Percentiles rank a stretch among this genome's conserved stretches.
Evolutionary conservation across 2,329 filamentous ascomycete genomes (phyloP).

Genomic region (Hymenoscyphus fructigenus): DNA sequence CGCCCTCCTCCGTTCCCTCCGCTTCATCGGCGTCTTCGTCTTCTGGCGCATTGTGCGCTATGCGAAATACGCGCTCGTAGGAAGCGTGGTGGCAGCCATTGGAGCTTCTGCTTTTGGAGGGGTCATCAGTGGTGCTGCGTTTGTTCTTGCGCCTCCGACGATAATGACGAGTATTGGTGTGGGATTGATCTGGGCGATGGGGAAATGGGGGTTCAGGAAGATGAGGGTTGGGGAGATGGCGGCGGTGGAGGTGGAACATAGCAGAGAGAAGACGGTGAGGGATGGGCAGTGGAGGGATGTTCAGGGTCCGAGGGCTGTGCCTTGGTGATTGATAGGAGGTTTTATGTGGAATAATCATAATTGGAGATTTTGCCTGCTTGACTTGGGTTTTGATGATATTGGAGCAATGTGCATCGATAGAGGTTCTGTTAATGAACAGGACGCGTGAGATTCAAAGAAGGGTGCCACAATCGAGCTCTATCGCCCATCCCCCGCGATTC

Average conservation of each 20-base stretch:
- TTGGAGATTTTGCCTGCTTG: not conserved
- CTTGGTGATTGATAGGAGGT: conserved; percentile 28
- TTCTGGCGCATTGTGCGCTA: conserved; percentile 38
- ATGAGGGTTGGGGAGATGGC: conserved; percentile 29
- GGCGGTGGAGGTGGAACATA: conserved; percentile 22
- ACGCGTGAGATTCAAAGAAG: too few relatives aligned
- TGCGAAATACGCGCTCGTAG: conserved; percentile 36
- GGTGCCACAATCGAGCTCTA: too few relatives aligned
- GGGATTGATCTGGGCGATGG: conserved; percentile 32
- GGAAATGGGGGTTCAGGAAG: conserved; percentile 37
- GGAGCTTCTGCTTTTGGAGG: conserved; percentile 34
- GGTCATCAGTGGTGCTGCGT: conserved; percentile 31
- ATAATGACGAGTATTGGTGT: conserved; percentile 30
- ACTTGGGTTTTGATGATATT: too few relatives aligned
- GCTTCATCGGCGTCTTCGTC: conserved; percentile 33
- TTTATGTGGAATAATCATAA: not conserved
- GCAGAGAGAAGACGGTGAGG: conserved; percentile 22
- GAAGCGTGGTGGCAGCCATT: conserved; percentile 32
- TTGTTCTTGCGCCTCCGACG: conserved; percentile 34
- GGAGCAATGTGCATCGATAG: too few relatives aligned
- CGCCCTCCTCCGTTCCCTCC: conserved; percentile 33
- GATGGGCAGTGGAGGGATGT: conserved; percentile 37
- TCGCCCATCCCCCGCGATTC: too few relatives aligned
- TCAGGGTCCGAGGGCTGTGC: conserved; percentile 31
- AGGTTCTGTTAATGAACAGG: too few relatives aligned